phyloP scores from a whole-genome alignment of 2,329 filamentous ascomycete genomes.

The Aspergillus candidus region DNA sequence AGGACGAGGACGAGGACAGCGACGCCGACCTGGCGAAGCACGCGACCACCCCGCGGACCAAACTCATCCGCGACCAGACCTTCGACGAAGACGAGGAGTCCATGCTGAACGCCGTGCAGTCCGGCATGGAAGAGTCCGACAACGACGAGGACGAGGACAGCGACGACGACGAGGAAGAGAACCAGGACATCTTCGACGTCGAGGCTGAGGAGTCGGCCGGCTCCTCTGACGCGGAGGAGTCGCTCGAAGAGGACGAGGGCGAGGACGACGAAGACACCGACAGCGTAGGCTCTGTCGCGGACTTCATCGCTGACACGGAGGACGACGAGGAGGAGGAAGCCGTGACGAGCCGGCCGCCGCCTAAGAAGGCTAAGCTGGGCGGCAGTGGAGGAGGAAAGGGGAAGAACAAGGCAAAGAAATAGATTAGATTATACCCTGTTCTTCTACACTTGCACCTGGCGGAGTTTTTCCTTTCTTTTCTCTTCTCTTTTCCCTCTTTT shows the following conservation, averaged over 20 bases:
- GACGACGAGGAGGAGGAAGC: slow-evolving; percentile 32
- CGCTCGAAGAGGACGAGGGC: slow-evolving; percentile 56
- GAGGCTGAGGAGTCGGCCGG: slow-evolving; percentile 40
- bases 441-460: slow-evolving; percentile 8
- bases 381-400: slow-evolving; percentile 19
- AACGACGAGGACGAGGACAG: slow-evolving; percentile 54
- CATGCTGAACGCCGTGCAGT: slow-evolving; percentile 35
- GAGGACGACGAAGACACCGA: slow-evolving; percentile 59
- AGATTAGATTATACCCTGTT: slow-evolving; percentile 22
- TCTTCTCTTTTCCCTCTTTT: slow-evolving; percentile 11
- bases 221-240: slow-evolving; percentile 42
- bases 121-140: slow-evolving; percentile 34
- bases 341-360: slow-evolving; percentile 22
- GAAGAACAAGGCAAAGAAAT: slow-evolving; percentile 34
- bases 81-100: slow-evolving; percentile 38
- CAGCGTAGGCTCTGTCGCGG: slow-evolving; percentile 47
- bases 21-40: slow-evolving; percentile 24
- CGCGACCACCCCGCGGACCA: slow-evolving; percentile 26
- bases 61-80: slow-evolving; percentile 32
- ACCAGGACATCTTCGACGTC: slow-evolving; percentile 39
- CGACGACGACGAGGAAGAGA: slow-evolving; percentile 43
- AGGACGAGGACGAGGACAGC: slow-evolving; percentile 43
- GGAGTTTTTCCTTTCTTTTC: slow-evolving; percentile 13
- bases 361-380: slow-evolving; percentile 33
- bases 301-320: slow-evolving; percentile 45